Evolutionary conservation across 352 stramenopile species (phyloP).

Genomic region (Peronospora tabacina): DNA sequence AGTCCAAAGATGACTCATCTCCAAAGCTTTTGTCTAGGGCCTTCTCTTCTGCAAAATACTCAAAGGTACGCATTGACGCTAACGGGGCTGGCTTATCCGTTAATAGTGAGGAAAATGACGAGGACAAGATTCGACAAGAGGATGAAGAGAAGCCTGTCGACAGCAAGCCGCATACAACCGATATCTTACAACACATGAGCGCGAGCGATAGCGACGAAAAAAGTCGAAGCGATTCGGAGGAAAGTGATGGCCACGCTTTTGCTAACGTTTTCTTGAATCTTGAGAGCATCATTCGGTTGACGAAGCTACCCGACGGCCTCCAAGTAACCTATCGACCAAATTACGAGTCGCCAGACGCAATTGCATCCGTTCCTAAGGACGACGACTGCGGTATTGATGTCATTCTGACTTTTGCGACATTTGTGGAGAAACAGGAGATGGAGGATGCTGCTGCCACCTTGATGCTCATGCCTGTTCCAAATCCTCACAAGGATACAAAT

Average conservation of each 20-base stretch:
- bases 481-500: conserved; percentile 18
- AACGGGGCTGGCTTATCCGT: neutral
- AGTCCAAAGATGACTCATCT: conserved; percentile 52
- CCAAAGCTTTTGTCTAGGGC: conserved; percentile 56
- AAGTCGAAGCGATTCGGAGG: conserved; percentile 35
- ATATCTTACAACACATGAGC: conserved; percentile 15
- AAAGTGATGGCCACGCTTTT: conserved; percentile 39
- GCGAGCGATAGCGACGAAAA: conserved; percentile 35
- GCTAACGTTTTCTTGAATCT: conserved; percentile 63
- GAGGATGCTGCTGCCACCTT: conserved; percentile 35
- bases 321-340: conserved; percentile 80
- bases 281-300: conserved; percentile 80
- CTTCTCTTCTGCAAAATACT: conserved; percentile 45
- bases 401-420: conserved; percentile 67
- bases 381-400: conserved; percentile 37
- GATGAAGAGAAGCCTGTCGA: conserved; percentile 15
- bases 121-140: conserved; percentile 6
- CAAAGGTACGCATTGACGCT: conserved; percentile 8
- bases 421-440: conserved; percentile 42
- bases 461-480: conserved; percentile 51
- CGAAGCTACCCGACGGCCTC: conserved; percentile 63
- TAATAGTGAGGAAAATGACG: conserved; percentile 11
- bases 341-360: conserved; percentile 40
- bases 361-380: conserved; percentile 20
- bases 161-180: conserved; percentile 15